phyloP scores from a whole-genome alignment of 2,329 filamentous ascomycete genomes.

The Colletotrichum lentis region DNA sequence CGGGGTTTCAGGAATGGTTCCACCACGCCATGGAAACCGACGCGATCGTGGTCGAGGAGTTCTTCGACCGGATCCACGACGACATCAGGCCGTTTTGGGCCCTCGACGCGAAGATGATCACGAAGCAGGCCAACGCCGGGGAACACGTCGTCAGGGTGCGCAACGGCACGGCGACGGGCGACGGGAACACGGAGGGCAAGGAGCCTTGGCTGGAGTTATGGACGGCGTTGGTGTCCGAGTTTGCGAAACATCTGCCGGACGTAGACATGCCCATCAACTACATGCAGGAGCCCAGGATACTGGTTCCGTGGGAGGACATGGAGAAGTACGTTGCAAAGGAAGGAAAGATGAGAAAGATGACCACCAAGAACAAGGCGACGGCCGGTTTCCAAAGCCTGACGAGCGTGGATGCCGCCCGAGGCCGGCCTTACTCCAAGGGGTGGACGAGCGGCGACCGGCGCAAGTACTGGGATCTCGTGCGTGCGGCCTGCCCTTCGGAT shows the following conservation, averaged over 20 bases:
- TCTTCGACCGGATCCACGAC: constrained; percentile 71
- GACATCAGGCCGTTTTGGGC: constrained; percentile 70
- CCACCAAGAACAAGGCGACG: constrained; percentile 53
- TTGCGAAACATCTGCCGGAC: constrained; percentile 65
- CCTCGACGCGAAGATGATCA: constrained; percentile 54
- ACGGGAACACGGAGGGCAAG: constrained; percentile 51
- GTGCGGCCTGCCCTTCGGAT: constrained; percentile 64
- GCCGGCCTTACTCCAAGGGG: constrained; percentile 45
- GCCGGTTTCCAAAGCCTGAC: constrained; percentile 54
- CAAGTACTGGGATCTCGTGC: constrained; percentile 66
- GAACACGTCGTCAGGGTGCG: constrained; percentile 59
- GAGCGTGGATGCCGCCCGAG: constrained; percentile 48
- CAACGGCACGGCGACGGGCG: constrained; percentile 51
- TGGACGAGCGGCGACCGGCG: constrained; percentile 34
- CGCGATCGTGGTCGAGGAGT: constrained; percentile 68
- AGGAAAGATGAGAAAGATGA: constrained; percentile 53
- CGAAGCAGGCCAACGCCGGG: constrained; percentile 53
- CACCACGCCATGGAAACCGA: constrained; percentile 60
- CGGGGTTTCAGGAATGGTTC: constrained; percentile 70
- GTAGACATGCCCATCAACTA: constrained; percentile 73
- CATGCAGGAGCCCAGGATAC: constrained; percentile 69
- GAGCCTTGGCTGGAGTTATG: constrained; percentile 59
- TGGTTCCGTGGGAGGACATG: constrained; percentile 67
- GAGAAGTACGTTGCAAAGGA: constrained; percentile 60
- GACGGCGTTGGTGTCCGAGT: constrained; percentile 59